Percentiles rank a stretch among this genome's conserved stretches.
Conservation (phyloP, 176 grass and related monocot genomes). For the Cymbopogon citratus region DNA sequence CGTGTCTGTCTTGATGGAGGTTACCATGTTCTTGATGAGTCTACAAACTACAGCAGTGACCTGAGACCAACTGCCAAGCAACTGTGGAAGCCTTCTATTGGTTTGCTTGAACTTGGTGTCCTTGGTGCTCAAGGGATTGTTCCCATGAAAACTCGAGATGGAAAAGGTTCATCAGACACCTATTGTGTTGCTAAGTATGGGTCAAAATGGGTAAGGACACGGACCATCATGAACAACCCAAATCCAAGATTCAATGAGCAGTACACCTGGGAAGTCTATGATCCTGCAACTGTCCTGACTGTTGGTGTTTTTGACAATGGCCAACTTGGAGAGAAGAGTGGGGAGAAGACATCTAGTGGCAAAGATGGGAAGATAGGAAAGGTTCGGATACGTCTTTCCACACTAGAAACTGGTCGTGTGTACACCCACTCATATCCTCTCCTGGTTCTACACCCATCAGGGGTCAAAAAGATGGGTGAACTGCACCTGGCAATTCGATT, state of each 20-base stretch:
- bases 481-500: slow-evolving; percentile 89
- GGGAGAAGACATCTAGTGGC: slow-evolving; percentile 41
- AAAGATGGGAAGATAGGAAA: slow-evolving; percentile 88
- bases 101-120: slow-evolving; percentile 91
- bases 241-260: slow-evolving; percentile 89
- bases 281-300: slow-evolving; percentile 84
- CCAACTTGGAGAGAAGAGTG: slow-evolving; percentile 66
- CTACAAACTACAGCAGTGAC: slow-evolving; percentile 93
- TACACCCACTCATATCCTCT: slow-evolving; percentile 93
- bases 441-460: slow-evolving; percentile 85
- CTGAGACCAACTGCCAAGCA: slow-evolving; percentile 93
- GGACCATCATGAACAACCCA: slow-evolving; percentile 78
- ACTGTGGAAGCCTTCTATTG: slow-evolving; percentile 93
- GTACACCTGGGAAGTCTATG: slow-evolving; percentile 98
- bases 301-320: slow-evolving; percentile 95
- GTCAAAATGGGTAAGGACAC: slow-evolving; percentile 90
- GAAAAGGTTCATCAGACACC: slow-evolving; percentile 90
- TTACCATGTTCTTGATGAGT: slow-evolving; percentile 96
- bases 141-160: slow-evolving; percentile 91
- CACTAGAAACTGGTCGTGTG: slow-evolving; percentile 87
- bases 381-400: slow-evolving; percentile 91
- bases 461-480: slow-evolving; percentile 98
- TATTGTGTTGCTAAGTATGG: slow-evolving; percentile 98
- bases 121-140: slow-evolving; percentile 75
- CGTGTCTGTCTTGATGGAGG: slow-evolving; percentile 92